These are phyloP conservation scores for Apophysomyces ossiformis DNA, from an alignment of 371 early-diverging fungal genomes.

Conservation along the genomic window DNA sequence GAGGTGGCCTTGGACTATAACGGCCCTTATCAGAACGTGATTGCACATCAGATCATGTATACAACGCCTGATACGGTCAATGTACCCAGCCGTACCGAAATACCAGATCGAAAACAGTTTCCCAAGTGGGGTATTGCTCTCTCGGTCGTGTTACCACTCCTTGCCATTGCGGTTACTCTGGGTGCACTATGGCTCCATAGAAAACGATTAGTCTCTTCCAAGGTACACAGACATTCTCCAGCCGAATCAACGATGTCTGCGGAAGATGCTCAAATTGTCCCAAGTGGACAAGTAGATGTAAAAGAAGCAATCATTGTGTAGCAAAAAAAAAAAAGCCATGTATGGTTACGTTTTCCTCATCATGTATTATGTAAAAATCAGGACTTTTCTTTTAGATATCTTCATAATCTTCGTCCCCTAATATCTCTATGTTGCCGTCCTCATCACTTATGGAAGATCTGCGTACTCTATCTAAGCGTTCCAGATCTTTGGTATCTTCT, in stretches of 20 bases:
- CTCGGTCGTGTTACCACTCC: background rate
- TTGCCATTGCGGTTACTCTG: background rate
- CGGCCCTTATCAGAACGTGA: conserved; percentile 48
- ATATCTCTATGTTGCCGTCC: conserved; percentile 33
- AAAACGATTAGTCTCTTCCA: background rate
- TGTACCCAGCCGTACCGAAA: background rate
- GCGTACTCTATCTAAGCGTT: conserved; percentile 7
- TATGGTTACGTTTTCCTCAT: no score
- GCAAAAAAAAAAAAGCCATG: no score
- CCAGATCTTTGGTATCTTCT: conserved; percentile 14
- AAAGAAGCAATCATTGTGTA: no score
- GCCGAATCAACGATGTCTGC: background rate
- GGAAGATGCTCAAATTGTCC: background rate
- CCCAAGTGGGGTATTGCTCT: background rate
- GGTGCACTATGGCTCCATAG: background rate
- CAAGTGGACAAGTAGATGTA: no score
- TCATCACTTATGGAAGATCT: conserved; percentile 20
- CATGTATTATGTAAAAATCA: background rate
- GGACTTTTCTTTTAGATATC: conserved; percentile 15
- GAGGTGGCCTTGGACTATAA: conserved; percentile 63
- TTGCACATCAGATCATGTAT: conserved; percentile 55
- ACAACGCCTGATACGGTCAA: conserved; percentile 8
- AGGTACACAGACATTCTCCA: background rate
- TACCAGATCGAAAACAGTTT: background rate
- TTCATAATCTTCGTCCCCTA: conserved; percentile 47